These are phyloP conservation scores for Rhodamnia argentea DNA, from an alignment of 345 rosid species.

Conservation along the genomic window DNA sequence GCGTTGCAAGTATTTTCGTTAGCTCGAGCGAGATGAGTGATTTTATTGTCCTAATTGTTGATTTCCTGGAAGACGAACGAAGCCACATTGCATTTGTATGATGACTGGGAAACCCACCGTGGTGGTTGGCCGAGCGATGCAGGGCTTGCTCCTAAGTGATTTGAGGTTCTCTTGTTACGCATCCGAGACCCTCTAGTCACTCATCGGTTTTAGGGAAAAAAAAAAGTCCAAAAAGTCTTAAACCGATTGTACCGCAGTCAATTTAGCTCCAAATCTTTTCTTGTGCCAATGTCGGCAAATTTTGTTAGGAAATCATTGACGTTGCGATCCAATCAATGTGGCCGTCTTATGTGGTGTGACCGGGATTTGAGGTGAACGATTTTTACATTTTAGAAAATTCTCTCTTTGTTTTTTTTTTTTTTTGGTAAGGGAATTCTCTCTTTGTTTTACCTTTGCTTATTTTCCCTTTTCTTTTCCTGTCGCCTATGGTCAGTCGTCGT, in stretches of 20 bases:
- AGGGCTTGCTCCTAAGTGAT: background rate
- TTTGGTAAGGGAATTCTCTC: background rate
- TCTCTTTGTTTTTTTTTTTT: background rate
- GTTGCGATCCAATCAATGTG: background rate
- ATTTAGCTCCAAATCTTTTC: no score
- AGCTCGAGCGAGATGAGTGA: background rate
- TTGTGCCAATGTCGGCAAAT: no score
- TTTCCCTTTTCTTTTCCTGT: background rate
- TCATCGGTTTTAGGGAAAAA: background rate
- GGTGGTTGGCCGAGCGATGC: background rate
- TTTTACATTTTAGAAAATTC: background rate
- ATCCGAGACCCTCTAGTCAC: background rate
- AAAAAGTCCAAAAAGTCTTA: background rate
- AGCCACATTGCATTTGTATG: background rate
- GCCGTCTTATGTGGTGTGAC: accelerated
- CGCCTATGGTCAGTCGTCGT: background rate
- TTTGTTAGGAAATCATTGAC: background rate
- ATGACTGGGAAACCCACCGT: background rate
- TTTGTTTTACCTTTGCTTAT: background rate
- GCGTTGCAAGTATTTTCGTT: background rate
- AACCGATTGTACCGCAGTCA: background rate
- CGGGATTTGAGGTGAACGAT: accelerated
- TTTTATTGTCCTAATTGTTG: background rate
- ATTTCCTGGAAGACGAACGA: background rate
- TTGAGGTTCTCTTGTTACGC: background rate